Percentiles rank a stretch among this genome's conserved stretches.
Conservation (phyloP, 768 basidiomycete species). For the Mycena galericulata region DNA sequence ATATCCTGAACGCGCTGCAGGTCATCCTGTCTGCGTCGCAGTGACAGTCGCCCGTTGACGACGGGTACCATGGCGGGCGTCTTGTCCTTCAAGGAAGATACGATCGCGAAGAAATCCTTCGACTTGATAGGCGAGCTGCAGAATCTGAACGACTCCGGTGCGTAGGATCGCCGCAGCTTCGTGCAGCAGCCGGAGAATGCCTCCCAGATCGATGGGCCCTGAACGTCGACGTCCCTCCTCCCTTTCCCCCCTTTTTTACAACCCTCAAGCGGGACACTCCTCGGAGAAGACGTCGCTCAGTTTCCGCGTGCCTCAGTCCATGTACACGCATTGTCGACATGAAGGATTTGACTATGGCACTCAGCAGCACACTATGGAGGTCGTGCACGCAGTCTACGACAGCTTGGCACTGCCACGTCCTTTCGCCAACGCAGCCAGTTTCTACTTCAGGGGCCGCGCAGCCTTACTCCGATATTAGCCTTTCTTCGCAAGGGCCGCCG, state of each 20-base stretch:
- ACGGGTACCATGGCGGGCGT: constrained; percentile 58
- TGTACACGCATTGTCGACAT: constrained; percentile 43
- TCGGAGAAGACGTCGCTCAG: constrained; percentile 24
- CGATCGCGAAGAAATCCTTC: constrained; percentile 84
- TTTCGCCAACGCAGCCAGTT: constrained; percentile 74
- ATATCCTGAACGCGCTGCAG: constrained; percentile 85
- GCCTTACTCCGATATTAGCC: constrained; percentile 64
- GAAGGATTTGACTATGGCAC: constrained; percentile 43
- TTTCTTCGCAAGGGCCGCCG: constrained; percentile 69
- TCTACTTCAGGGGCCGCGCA: constrained; percentile 69
- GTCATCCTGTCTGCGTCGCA: constrained; percentile 62
- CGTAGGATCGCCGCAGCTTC: constrained; percentile 77
- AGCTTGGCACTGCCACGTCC: constrained; percentile 36
- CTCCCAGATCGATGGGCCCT: constrained; percentile 64
- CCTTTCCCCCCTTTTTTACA: constrained; percentile 61
- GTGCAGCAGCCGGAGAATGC: constrained; percentile 81
- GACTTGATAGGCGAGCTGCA: constrained; percentile 86
- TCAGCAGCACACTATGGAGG: constrained; percentile 36
- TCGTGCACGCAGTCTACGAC: constrained; percentile 46
- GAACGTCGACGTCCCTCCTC: constrained; percentile 58
- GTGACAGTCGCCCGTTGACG: constrained; percentile 51
- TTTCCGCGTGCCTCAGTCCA: constrained; percentile 27
- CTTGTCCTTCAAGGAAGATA: constrained; percentile 66
- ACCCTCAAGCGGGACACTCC: constrained; percentile 32
- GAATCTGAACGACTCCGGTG: constrained; percentile 77